Percentiles rank a stretch among this genome's conserved stretches.
These are phyloP conservation scores for Fusarium sp. DNA, from an alignment of 2,329 filamentous ascomycete species.

Conservation along the genomic window DNA sequence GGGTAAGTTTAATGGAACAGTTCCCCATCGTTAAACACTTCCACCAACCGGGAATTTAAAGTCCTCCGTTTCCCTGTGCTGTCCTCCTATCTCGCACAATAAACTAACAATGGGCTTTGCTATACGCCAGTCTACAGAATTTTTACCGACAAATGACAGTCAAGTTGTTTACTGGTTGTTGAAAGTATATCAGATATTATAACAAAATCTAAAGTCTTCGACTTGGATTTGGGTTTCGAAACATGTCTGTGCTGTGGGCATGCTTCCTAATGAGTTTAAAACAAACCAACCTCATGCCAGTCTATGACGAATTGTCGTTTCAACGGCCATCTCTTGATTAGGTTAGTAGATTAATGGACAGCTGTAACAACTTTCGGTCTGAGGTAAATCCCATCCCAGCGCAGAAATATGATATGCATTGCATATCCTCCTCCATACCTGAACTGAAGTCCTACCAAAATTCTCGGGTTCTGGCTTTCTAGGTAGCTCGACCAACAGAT, in stretches of 20 bases:
- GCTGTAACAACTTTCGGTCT: background rate
- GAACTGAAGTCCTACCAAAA: background rate
- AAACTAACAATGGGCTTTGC: background rate
- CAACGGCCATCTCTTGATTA: slow-evolving; percentile 28
- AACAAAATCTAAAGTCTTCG: background rate
- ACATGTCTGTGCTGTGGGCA: slow-evolving; percentile 9
- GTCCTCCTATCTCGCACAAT: background rate
- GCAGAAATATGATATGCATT: background rate
- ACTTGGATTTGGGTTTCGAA: slow-evolving; percentile 21
- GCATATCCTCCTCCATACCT: background rate
- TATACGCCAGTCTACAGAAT: background rate
- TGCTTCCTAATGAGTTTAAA: slow-evolving; percentile 13
- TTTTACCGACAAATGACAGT: too few species aligned
- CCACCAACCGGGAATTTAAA: slow-evolving; percentile 27
- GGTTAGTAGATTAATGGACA: slow-evolving; percentile 3
- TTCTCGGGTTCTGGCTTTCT: background rate
- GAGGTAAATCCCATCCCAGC: background rate
- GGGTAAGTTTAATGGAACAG: slow-evolving; percentile 19
- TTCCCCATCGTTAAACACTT: slow-evolving; percentile 13
- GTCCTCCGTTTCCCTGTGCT: slow-evolving; percentile 2
- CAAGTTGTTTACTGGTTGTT: background rate
- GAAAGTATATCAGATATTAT: slow-evolving; percentile 15
- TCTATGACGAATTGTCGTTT: slow-evolving; percentile 19
- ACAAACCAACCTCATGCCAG: slow-evolving; percentile 6
- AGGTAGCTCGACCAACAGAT: background rate